Evolutionary conservation across 2,329 filamentous ascomycete genomes (phyloP).

Genomic region (Aspergillus arachidicola): DNA sequence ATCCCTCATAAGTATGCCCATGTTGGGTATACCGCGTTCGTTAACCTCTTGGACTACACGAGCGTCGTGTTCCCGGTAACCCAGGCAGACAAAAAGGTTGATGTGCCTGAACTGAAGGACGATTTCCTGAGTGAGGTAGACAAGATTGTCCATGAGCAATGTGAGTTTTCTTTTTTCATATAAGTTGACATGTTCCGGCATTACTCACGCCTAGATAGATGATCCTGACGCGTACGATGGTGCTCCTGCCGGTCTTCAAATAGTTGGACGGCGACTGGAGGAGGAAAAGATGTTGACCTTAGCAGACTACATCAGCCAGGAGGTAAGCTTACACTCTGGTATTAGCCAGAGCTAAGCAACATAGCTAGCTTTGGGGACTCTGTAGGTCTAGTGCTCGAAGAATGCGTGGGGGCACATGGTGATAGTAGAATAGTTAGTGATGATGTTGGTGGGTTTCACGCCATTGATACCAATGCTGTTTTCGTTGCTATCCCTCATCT

Average conservation of each 20-base stretch:
- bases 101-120: slow-evolving; percentile 43
- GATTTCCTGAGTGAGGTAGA: slow-evolving; percentile 48
- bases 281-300: slow-evolving; percentile 55
- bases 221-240: slow-evolving; percentile 53
- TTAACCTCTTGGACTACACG: slow-evolving; percentile 62
- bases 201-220: slow-evolving; percentile 35
- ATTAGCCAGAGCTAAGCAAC: neutral
- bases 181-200: neutral
- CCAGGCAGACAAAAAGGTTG: slow-evolving; percentile 53
- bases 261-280: slow-evolving; percentile 53
- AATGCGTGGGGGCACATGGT: neutral
- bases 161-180: slow-evolving; percentile 40
- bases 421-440: neutral
- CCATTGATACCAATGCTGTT: neutral
- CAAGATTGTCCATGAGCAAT: slow-evolving; percentile 49
- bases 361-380: neutral
- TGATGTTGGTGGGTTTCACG: neutral
- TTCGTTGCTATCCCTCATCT: neutral
- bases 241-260: slow-evolving; percentile 51
- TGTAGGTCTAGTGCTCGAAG: neutral
- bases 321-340: neutral
- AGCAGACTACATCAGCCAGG: slow-evolving; percentile 42
- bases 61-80: slow-evolving; percentile 59
- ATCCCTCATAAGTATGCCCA: slow-evolving; percentile 49
- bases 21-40: slow-evolving; percentile 48